Base-by-base conservation (phyloP, 306 rosid species). In the Luffa aegyptiaca region DNA sequence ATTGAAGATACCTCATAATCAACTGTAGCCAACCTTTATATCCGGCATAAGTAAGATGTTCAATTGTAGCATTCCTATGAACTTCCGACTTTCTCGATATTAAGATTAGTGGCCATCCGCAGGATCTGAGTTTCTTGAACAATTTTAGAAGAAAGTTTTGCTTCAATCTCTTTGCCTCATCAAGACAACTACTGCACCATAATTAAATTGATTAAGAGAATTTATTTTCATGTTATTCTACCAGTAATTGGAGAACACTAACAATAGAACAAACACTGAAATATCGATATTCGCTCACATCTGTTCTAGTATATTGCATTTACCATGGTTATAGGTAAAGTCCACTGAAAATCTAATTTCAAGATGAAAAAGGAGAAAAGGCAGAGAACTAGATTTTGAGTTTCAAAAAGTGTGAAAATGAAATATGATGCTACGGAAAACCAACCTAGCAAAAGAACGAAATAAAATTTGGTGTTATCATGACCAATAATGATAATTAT, bases 41-140 rank as follows among this genome's bases (percentile, higher is more conserved):
- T 41, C 98, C 98, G 3, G 86, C 85, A 58, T 94, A 80, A 76
- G 78, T 35, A 83, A 93, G 97, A 72, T 62, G 78, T 80, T 87
- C 83, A 66, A 53, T 75, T 64, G 92, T 88, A 80, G 83, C 75
- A 72, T 90, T 89, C 78, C 81, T 81, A 72, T 76, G 80, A 44
- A 66, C 85, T 64, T 42, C 84, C 16, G 89, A 79, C 61, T 86
- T 84, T 87, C 97, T 90, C 48, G 96, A 90, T 46, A 89, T 48
- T 79, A 92, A 83, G 80, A 87, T 85, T 77, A 92, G 79, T n/a
- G 96, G 84, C 97, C 98, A 94, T 12, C 97, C 89, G 39, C 79
- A 75, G 82, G 86, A 79, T 76, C 84, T 82, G 64, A 94, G 91
- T 82, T 89, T 85, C 81, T 13, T 79, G 85, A 79, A 88, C 62